Base-by-base conservation (phyloP, 768 basidiomycete genomes). In the Galerina marginata region DNA sequence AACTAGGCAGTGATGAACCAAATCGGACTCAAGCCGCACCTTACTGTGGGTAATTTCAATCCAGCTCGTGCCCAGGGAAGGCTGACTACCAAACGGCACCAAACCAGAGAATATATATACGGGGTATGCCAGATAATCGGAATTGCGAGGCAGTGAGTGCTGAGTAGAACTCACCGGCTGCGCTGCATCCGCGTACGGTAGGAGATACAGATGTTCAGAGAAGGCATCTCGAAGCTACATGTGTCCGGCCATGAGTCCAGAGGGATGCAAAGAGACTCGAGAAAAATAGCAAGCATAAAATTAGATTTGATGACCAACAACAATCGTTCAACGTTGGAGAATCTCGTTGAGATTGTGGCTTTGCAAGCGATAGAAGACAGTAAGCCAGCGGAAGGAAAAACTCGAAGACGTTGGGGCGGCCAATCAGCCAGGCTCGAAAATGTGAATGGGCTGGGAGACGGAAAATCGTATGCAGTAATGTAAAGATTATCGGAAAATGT, bases 31-130 rank as follows among this genome's bases (percentile, higher is more conserved):
- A 20, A 20, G 20, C 20, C 20, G 20, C 20, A 20, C 20, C 20
- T 20, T 20, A 20, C 16, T 33, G 50, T 16, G 15, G 33, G 29
- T 36, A 11, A 11, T 50, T 47, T 20, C 20, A 29, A 40, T 3
- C 38, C 48, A 50, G 48, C 12, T 49, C 25, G 15, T 29, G 47
- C 16, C 26, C 56, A 58, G 56, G 40, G 57, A 7, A 12, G 20
- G 20, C 37, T 26, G 36, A 40, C n/a, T 33, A 51, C 15, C 26
- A n/a, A 49, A 42, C 49, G 57, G 26, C 49, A 51, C 56, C 38
- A 57, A 38, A 23, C 26, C 57, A 58, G 48, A 29, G 40, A 50
- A 50, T 9, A 58, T 4, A 57, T 57, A 40, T 50, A 20, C 56
- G 47, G 47, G 33, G 23, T 40, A 42, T 40, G 25, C 56, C 36